Percentiles rank a stretch among this genome's conserved stretches.
phyloP scores from a whole-genome alignment of 306 rosid species.

The Vicia villosa region DNA sequence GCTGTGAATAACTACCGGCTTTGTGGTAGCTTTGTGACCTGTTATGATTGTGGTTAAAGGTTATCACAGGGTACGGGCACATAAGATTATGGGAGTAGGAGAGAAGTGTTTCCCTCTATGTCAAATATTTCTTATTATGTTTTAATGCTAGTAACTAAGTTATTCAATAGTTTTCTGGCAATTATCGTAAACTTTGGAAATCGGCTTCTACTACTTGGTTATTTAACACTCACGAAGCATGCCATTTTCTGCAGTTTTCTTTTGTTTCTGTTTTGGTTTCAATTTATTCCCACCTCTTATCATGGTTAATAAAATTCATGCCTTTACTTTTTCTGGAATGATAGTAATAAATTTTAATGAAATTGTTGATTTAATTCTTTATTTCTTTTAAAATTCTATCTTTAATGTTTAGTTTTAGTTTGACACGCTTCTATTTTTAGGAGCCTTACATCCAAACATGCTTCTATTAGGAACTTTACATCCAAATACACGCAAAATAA shows the following conservation, averaged over 20 bases:
- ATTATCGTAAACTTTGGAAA: slow-evolving; percentile 4
- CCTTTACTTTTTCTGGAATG: neutral
- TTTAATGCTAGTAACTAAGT: neutral
- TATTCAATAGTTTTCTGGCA: slow-evolving; percentile 1
- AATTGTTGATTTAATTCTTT: too few species aligned
- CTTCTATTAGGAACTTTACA: too few species aligned
- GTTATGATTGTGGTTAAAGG: slow-evolving; percentile 4
- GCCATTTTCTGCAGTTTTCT: neutral
- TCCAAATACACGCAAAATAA: neutral
- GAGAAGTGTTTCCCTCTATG: neutral
- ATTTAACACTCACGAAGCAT: neutral
- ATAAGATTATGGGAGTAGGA: neutral
- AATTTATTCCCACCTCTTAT: neutral
- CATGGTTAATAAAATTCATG: slow-evolving; percentile 27
- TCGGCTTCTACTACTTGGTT: slow-evolving; percentile 9
- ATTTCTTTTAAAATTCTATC: too few species aligned
- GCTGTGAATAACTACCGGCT: neutral
- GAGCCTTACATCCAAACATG: too few species aligned
- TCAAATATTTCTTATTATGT: slow-evolving; percentile 11
- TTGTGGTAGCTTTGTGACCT: neutral
- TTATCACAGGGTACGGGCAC: neutral
- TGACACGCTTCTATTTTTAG: too few species aligned
- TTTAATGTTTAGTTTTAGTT: too few species aligned
- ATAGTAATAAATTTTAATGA: too few species aligned
- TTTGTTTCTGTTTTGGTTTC: slow-evolving; percentile 26